These are phyloP conservation scores for Henckelia pumila DNA, from an alignment of 257 asterid genomes.

Conservation along the genomic window DNA sequence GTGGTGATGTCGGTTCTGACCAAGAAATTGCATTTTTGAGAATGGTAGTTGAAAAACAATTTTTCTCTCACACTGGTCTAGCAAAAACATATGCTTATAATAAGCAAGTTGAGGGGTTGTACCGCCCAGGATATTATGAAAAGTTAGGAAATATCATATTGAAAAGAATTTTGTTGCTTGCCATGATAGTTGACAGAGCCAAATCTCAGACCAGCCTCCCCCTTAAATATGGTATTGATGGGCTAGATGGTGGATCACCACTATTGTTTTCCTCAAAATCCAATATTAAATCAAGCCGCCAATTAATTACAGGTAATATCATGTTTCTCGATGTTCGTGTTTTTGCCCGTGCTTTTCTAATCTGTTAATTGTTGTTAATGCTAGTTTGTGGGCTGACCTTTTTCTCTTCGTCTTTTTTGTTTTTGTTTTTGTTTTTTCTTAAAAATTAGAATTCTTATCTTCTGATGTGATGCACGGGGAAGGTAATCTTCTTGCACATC, in stretches of 20 bases:
- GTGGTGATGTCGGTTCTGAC: slow-evolving; percentile 61
- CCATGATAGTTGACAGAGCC: slow-evolving; percentile 73
- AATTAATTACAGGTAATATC: slow-evolving; percentile 63
- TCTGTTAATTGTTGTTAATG: slow-evolving; percentile 27
- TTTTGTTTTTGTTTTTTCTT: slow-evolving; percentile 1
- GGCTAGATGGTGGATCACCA: slow-evolving; percentile 96
- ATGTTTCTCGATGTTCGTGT: slow-evolving; percentile 18
- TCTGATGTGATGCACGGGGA: slow-evolving; percentile 98
- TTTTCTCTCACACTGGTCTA: slow-evolving; percentile 68
- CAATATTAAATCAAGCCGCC: slow-evolving; percentile 77
- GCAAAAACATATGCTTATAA: slow-evolving; percentile 86
- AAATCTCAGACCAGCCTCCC: slow-evolving; percentile 82
- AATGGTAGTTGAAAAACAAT: slow-evolving; percentile 81
- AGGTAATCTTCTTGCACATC: slow-evolving; percentile 87
- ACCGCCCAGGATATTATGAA: slow-evolving; percentile 94
- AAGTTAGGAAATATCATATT: slow-evolving; percentile 79
- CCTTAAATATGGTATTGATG: slow-evolving; percentile 91
- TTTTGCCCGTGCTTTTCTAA: slow-evolving; percentile 23
- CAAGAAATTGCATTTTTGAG: slow-evolving; percentile 79
- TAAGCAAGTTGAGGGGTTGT: slow-evolving; percentile 91
- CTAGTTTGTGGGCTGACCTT: slow-evolving; percentile 20
- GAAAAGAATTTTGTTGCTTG: slow-evolving; percentile 91
- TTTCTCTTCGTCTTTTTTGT: slow-evolving; percentile 18
- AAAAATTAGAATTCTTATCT: slow-evolving; percentile 65
- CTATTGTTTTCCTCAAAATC: slow-evolving; percentile 63